These are phyloP conservation scores for Brasilioporus rufonigricans DNA, from an alignment of 768 basidiomycete genomes.

Conservation along the genomic window DNA sequence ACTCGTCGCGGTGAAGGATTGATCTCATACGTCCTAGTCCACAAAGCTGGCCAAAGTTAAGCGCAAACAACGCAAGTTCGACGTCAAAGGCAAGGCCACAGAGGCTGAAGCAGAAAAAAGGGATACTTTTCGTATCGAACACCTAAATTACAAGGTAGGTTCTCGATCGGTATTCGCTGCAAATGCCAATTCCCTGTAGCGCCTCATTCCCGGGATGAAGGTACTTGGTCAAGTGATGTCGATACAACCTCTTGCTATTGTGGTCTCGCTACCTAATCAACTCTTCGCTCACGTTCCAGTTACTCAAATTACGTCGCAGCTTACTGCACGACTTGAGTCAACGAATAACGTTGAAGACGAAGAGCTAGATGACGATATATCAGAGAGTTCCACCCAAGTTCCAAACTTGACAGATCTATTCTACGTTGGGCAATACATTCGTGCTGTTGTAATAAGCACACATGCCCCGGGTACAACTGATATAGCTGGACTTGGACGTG, in stretches of 20 bases:
- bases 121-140: constrained; percentile 74
- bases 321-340: constrained; percentile 69
- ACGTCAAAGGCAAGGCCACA: constrained; percentile 32
- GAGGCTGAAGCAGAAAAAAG: constrained; percentile 32
- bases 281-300: constrained; percentile 92
- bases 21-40: constrained; percentile 36
- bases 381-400: constrained; percentile 31
- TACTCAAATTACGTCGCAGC: constrained; percentile 81
- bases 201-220: constrained; percentile 79
- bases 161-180: background rate
- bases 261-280: constrained; percentile 95
- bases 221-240: constrained; percentile 85
- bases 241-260: constrained; percentile 83
- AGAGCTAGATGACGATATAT: constrained; percentile 46
- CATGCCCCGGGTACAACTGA: constrained; percentile 68
- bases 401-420: constrained; percentile 81
- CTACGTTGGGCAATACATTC: constrained; percentile 80
- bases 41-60: constrained; percentile 37
- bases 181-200: constrained; percentile 41
- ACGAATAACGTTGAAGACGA: constrained; percentile 49
- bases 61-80: constrained; percentile 49
- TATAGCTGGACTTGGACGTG: constrained; percentile 52
- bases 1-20: background rate
- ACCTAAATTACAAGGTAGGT: constrained; percentile 87
- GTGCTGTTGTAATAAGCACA: constrained; percentile 68